These are phyloP conservation scores for Debaryomyces tyrocola DNA, from an alignment of 805 yeast genomes.

Conservation along the genomic window DNA sequence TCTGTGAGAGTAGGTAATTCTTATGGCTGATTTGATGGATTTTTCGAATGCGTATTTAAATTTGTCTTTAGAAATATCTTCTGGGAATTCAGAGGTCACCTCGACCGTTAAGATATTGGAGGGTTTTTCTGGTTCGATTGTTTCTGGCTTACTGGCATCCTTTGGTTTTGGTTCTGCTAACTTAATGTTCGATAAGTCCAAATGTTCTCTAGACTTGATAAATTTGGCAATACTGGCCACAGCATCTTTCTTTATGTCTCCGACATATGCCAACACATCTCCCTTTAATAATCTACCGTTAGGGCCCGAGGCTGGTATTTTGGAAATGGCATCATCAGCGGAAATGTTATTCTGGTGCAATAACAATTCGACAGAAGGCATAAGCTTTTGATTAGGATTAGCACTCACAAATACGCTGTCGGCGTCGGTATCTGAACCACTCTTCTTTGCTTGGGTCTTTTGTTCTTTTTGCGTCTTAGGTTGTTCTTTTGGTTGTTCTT, in stretches of 20 bases:
- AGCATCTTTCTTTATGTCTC: slow-evolving; percentile 61
- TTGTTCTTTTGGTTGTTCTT: slow-evolving; percentile 11
- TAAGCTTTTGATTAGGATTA: slow-evolving; percentile 62
- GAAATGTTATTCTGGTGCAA: slow-evolving; percentile 64
- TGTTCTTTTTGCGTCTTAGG: slow-evolving; percentile 11
- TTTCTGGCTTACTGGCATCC: slow-evolving; percentile 8
- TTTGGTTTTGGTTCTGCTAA: slow-evolving; percentile 31
- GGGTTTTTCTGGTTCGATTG: slow-evolving; percentile 25
- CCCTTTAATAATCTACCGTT: slow-evolving; percentile 87
- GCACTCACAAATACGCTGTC: slow-evolving; percentile 42
- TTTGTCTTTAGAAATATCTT: slow-evolving; percentile 19
- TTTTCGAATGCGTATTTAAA: slow-evolving; percentile 32
- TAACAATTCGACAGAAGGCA: slow-evolving; percentile 77
- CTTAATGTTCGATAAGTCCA: slow-evolving; percentile 73
- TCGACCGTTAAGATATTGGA: slow-evolving; percentile 25
- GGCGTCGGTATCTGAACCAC: neutral
- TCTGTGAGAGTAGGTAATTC: slow-evolving; percentile 28
- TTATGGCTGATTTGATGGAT: slow-evolving; percentile 29
- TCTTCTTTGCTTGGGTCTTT: neutral
- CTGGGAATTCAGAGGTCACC: slow-evolving; percentile 25
- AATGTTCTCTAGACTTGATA: slow-evolving; percentile 54
- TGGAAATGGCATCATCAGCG: slow-evolving; percentile 63
- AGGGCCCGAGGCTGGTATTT: slow-evolving; percentile 85
- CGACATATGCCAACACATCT: slow-evolving; percentile 83
- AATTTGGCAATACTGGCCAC: slow-evolving; percentile 54